Conservation (phyloP, 2,329 filamentous ascomycete genomes). For the Penicillium sp. region DNA sequence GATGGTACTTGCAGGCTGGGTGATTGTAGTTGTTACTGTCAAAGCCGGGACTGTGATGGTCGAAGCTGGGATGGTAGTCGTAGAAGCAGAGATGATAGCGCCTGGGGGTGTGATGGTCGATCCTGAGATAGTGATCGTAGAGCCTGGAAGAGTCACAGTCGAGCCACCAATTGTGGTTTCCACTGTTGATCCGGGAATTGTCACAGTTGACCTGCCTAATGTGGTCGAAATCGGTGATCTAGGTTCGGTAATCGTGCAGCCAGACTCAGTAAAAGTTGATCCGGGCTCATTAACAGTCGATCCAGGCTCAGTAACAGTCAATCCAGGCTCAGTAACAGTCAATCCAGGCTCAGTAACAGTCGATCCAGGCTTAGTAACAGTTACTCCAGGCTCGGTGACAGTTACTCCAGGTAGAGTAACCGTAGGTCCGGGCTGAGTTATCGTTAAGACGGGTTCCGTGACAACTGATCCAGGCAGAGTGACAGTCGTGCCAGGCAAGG, state of each 20-base stretch:
- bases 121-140: background rate
- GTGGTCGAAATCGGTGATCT: background rate
- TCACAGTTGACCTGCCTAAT: too few relatives aligned
- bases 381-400: background rate
- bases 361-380: background rate
- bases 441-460: background rate
- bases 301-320: background rate
- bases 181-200: background rate
- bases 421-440: background rate
- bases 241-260: background rate
- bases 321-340: background rate
- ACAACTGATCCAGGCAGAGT: background rate
- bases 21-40: slow-evolving; percentile 8
- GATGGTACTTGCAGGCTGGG: slow-evolving; percentile 4
- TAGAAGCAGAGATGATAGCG: slow-evolving; percentile 4
- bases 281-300: background rate
- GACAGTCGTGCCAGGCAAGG: background rate
- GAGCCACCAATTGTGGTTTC: background rate
- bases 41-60: slow-evolving; percentile 11
- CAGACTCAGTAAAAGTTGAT: slow-evolving; percentile 8
- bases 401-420: background rate
- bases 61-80: slow-evolving; percentile 10
- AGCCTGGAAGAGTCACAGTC: background rate
- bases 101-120: background rate
- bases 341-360: background rate